Percentiles rank a stretch among this genome's conserved stretches.
Conservation (phyloP, 1,284 basidiomycete species). For the Schizophyllum commune region DNA sequence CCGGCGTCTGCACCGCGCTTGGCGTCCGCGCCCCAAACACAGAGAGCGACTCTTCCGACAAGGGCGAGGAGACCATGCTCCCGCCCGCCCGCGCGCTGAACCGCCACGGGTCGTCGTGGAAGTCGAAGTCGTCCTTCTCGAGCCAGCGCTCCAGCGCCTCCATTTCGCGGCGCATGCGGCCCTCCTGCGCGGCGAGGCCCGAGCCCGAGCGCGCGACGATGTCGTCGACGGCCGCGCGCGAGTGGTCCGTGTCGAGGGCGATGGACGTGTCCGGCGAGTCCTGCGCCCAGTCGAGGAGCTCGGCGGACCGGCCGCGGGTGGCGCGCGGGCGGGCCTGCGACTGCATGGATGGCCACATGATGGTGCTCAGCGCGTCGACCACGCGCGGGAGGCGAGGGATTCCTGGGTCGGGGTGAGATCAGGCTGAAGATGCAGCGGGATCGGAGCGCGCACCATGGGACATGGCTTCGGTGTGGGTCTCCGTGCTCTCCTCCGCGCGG, state of each 20-base stretch:
- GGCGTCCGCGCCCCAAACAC: constrained; percentile 6
- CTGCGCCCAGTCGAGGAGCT: constrained; percentile 20
- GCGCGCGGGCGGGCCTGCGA: constrained; percentile 26
- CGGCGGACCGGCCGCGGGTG: constrained; percentile 1
- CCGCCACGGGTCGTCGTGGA: constrained; percentile 27
- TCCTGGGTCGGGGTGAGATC: constrained; percentile 25
- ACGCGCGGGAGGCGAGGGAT: constrained; percentile 60
- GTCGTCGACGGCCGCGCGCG: constrained; percentile 12
- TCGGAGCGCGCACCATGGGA: constrained; percentile 18
- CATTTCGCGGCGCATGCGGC: constrained; percentile 41
- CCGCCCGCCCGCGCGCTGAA: constrained; percentile 9
- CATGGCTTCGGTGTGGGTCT: constrained; percentile 11
- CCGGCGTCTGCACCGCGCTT: constrained; percentile 5
- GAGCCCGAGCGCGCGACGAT: constrained; percentile 10
- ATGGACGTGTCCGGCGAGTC: constrained; percentile 15
- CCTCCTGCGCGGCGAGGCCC: constrained; percentile 12
- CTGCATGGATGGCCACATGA: constrained; percentile 77
- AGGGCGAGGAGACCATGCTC: constrained; percentile 15
- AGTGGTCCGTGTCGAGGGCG: neutral
- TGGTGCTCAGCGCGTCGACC: constrained; percentile 68
- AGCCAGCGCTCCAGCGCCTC: constrained; percentile 57
- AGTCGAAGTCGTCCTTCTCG: constrained; percentile 30
- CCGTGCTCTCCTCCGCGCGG: neutral
- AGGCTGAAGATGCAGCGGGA: neutral
- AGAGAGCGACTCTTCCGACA: neutral